Percentiles rank a stretch among this genome's conserved stretches.
Conservation (phyloP, 495 filamentous ascomycete species). For the Podospora bellae-mahoneyi region DNA sequence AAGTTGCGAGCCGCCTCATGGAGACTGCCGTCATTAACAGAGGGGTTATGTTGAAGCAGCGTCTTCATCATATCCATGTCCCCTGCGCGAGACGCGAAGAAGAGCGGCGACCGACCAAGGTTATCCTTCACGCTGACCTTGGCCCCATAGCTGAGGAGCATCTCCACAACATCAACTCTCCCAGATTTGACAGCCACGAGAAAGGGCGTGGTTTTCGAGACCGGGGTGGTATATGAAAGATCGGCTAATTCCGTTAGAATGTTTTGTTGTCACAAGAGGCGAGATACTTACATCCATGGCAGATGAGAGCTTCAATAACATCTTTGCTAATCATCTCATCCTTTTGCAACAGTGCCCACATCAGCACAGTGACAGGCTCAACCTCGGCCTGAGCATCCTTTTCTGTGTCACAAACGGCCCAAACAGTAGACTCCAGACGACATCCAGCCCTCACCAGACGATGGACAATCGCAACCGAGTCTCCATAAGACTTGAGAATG, state of each 20-base stretch:
- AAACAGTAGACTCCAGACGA: slow-evolving; percentile 24
- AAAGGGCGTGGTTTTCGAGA: slow-evolving; percentile 38
- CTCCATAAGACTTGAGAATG: slow-evolving; percentile 28
- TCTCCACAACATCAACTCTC: slow-evolving; percentile 35
- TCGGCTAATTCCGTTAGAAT: slow-evolving; percentile 32
- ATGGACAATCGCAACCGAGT: slow-evolving; percentile 25
- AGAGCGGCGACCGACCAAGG: slow-evolving; percentile 40
- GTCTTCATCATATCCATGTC: slow-evolving; percentile 23
- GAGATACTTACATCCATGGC: slow-evolving; percentile 33
- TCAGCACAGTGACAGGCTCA: slow-evolving; percentile 38
- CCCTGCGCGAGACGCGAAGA: slow-evolving; percentile 34
- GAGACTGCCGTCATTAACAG: slow-evolving; percentile 42
- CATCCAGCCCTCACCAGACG: slow-evolving; percentile 25
- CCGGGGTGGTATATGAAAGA: slow-evolving; percentile 37
- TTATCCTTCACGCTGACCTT: slow-evolving; percentile 38
- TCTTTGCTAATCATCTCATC: slow-evolving; percentile 34
- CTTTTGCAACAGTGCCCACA: slow-evolving; percentile 43
- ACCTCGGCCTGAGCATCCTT: slow-evolving; percentile 24
- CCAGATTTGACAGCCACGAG: slow-evolving; percentile 38
- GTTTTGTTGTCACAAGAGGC: background rate
- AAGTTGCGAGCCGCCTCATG: slow-evolving; percentile 44
- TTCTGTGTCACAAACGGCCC: slow-evolving; percentile 19
- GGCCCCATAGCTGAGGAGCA: slow-evolving; percentile 37
- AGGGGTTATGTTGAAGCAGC: slow-evolving; percentile 21
- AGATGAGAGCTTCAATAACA: slow-evolving; percentile 39